Evolutionary conservation across 2,329 filamentous ascomycete species (phyloP), one percentile per base, ranked within the genome.

Genomic region (Sporothrix curviconia): DNA sequence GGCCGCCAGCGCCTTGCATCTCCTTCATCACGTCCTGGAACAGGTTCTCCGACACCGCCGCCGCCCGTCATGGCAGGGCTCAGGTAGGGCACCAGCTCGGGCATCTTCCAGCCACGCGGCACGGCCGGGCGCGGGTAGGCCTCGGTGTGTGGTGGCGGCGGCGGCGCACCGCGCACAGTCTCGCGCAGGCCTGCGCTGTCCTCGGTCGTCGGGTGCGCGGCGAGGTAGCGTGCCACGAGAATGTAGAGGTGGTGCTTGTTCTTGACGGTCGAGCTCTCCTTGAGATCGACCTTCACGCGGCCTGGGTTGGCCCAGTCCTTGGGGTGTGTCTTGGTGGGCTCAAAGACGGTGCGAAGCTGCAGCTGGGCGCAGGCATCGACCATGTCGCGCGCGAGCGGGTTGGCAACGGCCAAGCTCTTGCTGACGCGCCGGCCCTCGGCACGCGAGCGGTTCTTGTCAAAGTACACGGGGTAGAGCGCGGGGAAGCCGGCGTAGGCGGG

Each of bases 301-400:
- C 94, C 94, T 12, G 94, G 94, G 75, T 99, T 99, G 57, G 87
- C 86, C 94, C 94, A 99, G 76, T 99, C 94, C 74, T 94, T 92
- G 7, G 94, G 94, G 72, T 99, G 94, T 60, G 85, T 81, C 77
- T 96, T 96, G 68, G 88, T 87, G 1, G 92, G 90, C 75, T 99
- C 94, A 70, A 96, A 87, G 7, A 94, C 84, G 43, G 87, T 85
- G 61, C 82, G 80, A 36, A 90, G 76, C 30, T 86, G 82, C 60
- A 96, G 79, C 46, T 79, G 74, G 42, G 85, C 84, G 71, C 89
- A 89, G n/a, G 92, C 92, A 69, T 89, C 86, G 44, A 91, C 87
- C 68, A 99, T 92, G 67, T 94, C 90, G 66, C 89, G 83, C 7
- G 94, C 94, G 42, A 99, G 80, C 28, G 94, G 94, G 74, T 92